Base-by-base conservation (phyloP, 495 filamentous ascomycete species). In the Hypoxylon trugodes region DNA sequence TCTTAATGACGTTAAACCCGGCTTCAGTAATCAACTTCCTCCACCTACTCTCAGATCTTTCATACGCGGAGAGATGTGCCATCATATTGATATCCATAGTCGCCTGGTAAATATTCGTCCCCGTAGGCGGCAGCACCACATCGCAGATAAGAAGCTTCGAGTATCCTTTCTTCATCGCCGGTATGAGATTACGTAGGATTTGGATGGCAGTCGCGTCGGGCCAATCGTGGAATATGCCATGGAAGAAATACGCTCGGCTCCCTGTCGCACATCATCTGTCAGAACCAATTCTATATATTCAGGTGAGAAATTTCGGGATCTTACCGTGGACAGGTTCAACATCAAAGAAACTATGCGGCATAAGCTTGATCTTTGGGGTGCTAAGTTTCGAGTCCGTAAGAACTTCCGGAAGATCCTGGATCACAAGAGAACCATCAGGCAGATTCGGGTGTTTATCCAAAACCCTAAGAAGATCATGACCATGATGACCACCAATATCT, bases 31-130 rank as follows among this genome's bases (percentile, higher is more conserved):
- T 55, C 12, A 85, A 55, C 6, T 61, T 54, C 30, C 53, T 32
- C 81, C 81, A 86, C 59, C 77, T 50, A 1, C 46, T 57, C 40
- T 70, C 59, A 1, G 69, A 68, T 38, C 82, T 74, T 55, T 84
- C 82, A 4, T 64, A 53, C 1, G 69, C 71, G 2, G 72, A 68
- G 8, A 69, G 47, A 9, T 73, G 9, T 7, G 71, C 65, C 77
- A 84, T 70, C 77, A 84, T 81, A 32, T 78, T 65, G 61, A 79
- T 49, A 57, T 85, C 83, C 68, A 84, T 62, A 6, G 47, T 70
- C 0, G 82, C 77, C 30, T 72, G 69, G 9, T 45, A 55, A 4
- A 48, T 22, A 19, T 42, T 69, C 1, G 67, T 63, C 12, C 69
- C 69, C 8, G 51, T 65, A 9, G 50, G 45, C 6, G 69, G 69